Percentiles rank a stretch among this genome's conserved stretches.
Conservation (phyloP, 1,284 basidiomycete genomes). For the Gymnopus androsaceus region DNA sequence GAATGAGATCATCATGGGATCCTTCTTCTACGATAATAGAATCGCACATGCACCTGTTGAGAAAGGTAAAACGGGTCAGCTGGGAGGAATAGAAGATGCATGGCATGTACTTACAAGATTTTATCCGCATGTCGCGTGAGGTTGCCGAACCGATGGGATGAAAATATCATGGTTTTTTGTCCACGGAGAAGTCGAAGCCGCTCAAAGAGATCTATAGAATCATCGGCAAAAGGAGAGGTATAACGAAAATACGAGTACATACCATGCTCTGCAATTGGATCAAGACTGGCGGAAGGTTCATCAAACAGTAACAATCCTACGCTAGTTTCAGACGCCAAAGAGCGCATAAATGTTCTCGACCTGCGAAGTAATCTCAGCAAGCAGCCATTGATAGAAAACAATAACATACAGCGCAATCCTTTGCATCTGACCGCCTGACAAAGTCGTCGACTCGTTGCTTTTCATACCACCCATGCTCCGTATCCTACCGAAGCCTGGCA, state of each 20-base stretch:
- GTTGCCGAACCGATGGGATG: conserved; percentile 70
- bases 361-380: conserved; percentile 34
- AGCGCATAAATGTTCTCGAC: conserved; percentile 78
- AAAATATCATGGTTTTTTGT: conserved; percentile 74
- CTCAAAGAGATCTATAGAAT: conserved; percentile 60
- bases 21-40: conserved; percentile 57
- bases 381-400: background rate
- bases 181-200: conserved; percentile 56
- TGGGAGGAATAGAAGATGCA: background rate
- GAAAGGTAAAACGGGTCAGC: background rate
- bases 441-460: conserved; percentile 35
- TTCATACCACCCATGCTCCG: conserved; percentile 46
- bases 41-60: conserved; percentile 60
- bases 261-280: conserved; percentile 75
- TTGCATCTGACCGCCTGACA: conserved; percentile 81
- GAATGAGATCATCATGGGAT: conserved; percentile 57
- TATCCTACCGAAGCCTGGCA: conserved; percentile 55
- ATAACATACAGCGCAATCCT: conserved; percentile 67
- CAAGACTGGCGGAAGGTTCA: conserved; percentile 74
- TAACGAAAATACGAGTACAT: too few relatives aligned
- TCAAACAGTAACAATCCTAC: conserved; percentile 77
- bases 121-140: conserved; percentile 66
- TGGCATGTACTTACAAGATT: conserved; percentile 53
- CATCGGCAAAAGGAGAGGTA: conserved; percentile 3
- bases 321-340: conserved; percentile 51